Evolutionary conservation across 2,329 filamentous ascomycete species (phyloP), one percentile per base, ranked within the genome.

Genomic region (Ophiostoma australiae): DNA sequence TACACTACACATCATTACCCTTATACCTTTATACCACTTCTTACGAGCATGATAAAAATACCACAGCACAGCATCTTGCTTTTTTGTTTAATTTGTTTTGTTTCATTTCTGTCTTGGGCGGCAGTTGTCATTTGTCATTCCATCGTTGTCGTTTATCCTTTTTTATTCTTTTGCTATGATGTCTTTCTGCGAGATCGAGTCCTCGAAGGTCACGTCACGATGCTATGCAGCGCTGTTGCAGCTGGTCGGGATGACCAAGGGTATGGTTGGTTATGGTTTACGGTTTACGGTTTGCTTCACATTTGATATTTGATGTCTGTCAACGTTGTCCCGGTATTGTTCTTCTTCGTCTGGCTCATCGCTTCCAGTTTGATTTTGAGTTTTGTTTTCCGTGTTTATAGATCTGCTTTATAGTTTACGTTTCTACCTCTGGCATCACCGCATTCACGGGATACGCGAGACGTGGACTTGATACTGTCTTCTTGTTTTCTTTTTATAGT

Each of bases 21-120:
- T 8, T 27, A 52, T 48, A 48, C 66, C 41, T 44, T 55, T 69
- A 58, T 68, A 66, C 63, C 63, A 66, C 63, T 23, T 61, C 52
- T 55, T 23, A 48, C 8, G 15, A 48, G 31, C 37, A 65, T 52
- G 37, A 63, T 67, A 55, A 65, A 33, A n/a, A 48, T 63, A 44
- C 67, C 39, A 33, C 41, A 37, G 27, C 55, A 48, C 44, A 48
- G 44, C 44, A 48, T n/a, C 39, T 27, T 61, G 52, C n/a, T 23
- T 27, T 37, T 37, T 66, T 27, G 11, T 10, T 27, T 4, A 31
- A 23, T 27, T 4, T 41, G 35, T 63, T 63, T 69, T 33, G 11
- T n/a, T 23, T 58, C 23, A 23, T 41, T n/a, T 35, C 20, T 27
- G 0, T 7, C 39, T 23, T 11, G 41, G 66, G 41, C 41, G 66